phyloP scores from a whole-genome alignment of 805 yeast genomes.

The Ascoidea asiatica region DNA sequence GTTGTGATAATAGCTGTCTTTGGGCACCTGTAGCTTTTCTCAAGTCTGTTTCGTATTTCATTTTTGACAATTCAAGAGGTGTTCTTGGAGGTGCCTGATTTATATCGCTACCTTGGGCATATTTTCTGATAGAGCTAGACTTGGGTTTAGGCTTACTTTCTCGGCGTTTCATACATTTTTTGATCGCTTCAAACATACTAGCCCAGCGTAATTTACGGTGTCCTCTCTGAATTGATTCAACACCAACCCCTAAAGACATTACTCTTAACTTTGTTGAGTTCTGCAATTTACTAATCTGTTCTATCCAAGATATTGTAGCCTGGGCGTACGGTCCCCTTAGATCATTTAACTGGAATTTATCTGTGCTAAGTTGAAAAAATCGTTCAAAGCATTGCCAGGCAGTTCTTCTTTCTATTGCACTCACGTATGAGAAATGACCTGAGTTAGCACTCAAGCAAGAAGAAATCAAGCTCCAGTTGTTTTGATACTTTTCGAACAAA shows the following conservation, averaged over 20 bases:
- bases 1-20: slow-evolving; percentile 23
- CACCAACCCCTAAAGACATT: slow-evolving; percentile 87
- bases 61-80: slow-evolving; percentile 71
- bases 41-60: slow-evolving; percentile 71
- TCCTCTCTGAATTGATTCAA: slow-evolving; percentile 87
- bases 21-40: slow-evolving; percentile 70
- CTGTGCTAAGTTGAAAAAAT: slow-evolving; percentile 74
- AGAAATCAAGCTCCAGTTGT: slow-evolving; percentile 89
- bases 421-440: slow-evolving; percentile 48
- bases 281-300: slow-evolving; percentile 81
- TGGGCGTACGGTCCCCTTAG: slow-evolving; percentile 79
- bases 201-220: slow-evolving; percentile 90
- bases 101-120: slow-evolving; percentile 27
- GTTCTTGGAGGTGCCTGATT: slow-evolving; percentile 49
- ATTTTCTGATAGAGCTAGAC: slow-evolving; percentile 23
- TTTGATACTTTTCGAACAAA: slow-evolving; percentile 68
- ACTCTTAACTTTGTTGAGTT: slow-evolving; percentile 79
- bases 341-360: slow-evolving; percentile 73
- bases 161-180: slow-evolving; percentile 80
- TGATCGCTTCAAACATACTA: slow-evolving; percentile 89
- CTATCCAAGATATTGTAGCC: slow-evolving; percentile 83
- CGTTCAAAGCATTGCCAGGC: slow-evolving; percentile 99
- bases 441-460: slow-evolving; percentile 61
- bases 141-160: slow-evolving; percentile 61
- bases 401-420: slow-evolving; percentile 88